Base-by-base conservation (phyloP, 2,329 filamentous ascomycete genomes). In the Aspergillus sp. region DNA sequence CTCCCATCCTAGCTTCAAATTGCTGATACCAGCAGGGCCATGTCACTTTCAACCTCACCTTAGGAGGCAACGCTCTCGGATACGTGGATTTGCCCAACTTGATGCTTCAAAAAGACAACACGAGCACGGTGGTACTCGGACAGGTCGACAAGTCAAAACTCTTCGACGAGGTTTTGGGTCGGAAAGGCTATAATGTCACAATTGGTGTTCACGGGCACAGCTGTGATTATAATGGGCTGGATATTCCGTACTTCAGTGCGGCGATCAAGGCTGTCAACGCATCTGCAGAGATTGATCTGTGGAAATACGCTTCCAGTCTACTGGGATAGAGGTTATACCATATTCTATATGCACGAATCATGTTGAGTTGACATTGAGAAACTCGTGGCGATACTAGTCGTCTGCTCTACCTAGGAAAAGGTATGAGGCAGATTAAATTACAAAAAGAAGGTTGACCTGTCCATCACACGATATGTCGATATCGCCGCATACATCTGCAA, bases 191-290 rank as follows among this genome's bases (percentile, higher is more conserved):
- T 7, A 44, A 43, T 5, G 52, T 60, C 13, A 59, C 49, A 1
- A 51, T 60, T 32, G 55, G 40, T 26, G 37, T 60, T 12, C 46
- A 51, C 10, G 57, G 57, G 1, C 47, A 54, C 39, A 52, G 51
- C 11, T 57, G 55, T 34, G 49, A 52, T 19, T 56, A 57, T 19
- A 54, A 60, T n/a, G 57, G 57, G 3, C 26, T 48, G 31, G 52
- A 54, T 3, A 60, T 59, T 13, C 56, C 57, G 5, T 60, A 60
- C 12, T 59, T 53, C 31, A 51, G 50, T 1, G 52, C 58, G 1
- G 57, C 55, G 2, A 50, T 59, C 12, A 48, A 40, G 36, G 55
- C 57, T 6, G 33, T 58, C 27, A 46, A 48, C 27, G 53, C 48
- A 9, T 44, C 44, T 4, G 42, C 50, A 1, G 46, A 35, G 6